Evolutionary conservation across 495 filamentous ascomycete genomes (phyloP), one percentile per base, ranked within the genome.

Genomic region (Jackrogersella minutella): DNA sequence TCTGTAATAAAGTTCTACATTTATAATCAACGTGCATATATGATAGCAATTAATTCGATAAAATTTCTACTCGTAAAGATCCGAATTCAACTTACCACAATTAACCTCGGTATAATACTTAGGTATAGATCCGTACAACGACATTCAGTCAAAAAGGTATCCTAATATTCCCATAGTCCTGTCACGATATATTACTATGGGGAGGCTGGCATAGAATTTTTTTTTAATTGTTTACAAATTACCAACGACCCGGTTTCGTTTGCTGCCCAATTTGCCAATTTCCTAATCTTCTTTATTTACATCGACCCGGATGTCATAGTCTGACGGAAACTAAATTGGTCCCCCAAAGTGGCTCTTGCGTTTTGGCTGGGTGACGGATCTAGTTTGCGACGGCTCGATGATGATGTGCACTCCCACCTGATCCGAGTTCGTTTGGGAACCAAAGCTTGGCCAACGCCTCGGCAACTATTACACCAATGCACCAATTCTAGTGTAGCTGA

Each of bases 281-380:
- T 63, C 8, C 7, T 66, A n/a, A 39, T 55, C n/a, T n/a, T 54
- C 39, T 44, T 68, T 52, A 68, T 63, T 68, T 58, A 58, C 58
- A 52, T 31, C 40, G 44, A 31, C 43, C 33, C 40, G 43, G 39
- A 22, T 30, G 47, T 37, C 17, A 11, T 41, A 47, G 28, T 31
- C 19, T 59, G n/a, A 34, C 17, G 33, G n/a, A 46, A 49, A 58
- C 37, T 17, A 56, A 11, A 5, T 33, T 50, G 47, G 67, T 66
- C 57, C 58, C 66, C 47, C 63, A 40, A 19, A 53, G 65, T 71
- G 70, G 44, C 40, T 52, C 31, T 22, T 52, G 31, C 30, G 49
- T 52, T 21, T 71, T 71, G 60, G 66, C 68, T 64, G 54, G 74
- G 73, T 50, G 67, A 73, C 70, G 65, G n/a, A 66, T 64, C 56